Evolutionary conservation across 345 rosid species (phyloP), one percentile per base, ranked within the genome.

Genomic region (Citrus sp.): DNA sequence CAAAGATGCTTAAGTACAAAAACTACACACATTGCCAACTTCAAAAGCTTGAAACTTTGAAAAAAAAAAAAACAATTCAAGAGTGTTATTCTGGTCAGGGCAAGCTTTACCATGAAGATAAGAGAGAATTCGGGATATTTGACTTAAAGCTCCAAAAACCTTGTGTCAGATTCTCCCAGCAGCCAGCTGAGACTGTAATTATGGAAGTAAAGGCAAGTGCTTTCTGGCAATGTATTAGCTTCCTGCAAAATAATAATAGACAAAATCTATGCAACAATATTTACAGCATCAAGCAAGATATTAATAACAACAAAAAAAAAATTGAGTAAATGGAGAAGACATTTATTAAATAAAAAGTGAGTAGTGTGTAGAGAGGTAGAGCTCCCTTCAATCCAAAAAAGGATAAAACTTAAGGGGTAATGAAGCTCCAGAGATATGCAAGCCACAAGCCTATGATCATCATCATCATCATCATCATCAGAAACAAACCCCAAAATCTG

Each of bases 331-430:
- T 4, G 59, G 18, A 62, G 27, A 32, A 60, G 8, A 65, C 12
- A 54, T 0, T 54, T 0, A 46, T 13, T 1, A 4, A 46, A 46
- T 0, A 3, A 46, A 40, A 30, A 27, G 27, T 18, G 55, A 49
- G 60, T 78, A 81, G 73, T 75, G 89, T 88, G 7, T 18, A 54
- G n/a, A 16, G 58, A 18, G 22, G 58, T 54, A 90, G 98, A 94
- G 95, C 95, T 94, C 98, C 97, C 95, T 94, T 92, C 97, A 94
- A 91, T 94, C 97, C 97, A 94, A 94, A 91, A 74, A 87, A 86
- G 86, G 91, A 87, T 85, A 84, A 42, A 83, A 83, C 84, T 35
- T 0, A 18, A 54, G 0, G 76, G 84, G 87, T 54, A 80, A 84
- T 86, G 79, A 73, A 89, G 94, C 98, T 92, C 95, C 95, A 85